Percentiles rank a stretch among this genome's conserved stretches.
These are phyloP conservation scores for Cylindrotheca fusiformis DNA, from an alignment of 108 stramenopile species.

Conservation along the genomic window DNA sequence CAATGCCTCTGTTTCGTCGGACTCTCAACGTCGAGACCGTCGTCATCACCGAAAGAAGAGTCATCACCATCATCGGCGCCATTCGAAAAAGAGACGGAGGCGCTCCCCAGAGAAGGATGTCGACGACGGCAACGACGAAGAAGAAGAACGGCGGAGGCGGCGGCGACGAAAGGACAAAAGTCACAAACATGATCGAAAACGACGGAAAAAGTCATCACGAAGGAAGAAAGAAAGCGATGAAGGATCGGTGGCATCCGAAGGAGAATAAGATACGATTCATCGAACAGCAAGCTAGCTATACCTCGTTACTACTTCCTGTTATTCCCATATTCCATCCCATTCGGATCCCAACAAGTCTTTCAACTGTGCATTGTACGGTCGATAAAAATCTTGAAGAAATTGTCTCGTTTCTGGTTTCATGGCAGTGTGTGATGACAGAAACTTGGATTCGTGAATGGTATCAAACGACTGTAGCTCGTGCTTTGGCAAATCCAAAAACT, in stretches of 20 bases:
- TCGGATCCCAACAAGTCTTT: slow-evolving; percentile 6
- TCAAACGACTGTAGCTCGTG: background rate
- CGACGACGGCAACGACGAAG: background rate
- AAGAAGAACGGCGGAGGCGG: background rate
- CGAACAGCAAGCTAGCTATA: background rate
- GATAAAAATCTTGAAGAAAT: slow-evolving; percentile 5
- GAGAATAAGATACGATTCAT: background rate
- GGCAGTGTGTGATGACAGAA: background rate
- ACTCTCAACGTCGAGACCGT: background rate
- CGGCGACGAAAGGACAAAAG: background rate
- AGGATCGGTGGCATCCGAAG: background rate
- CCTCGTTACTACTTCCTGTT: slow-evolving; percentile 2
- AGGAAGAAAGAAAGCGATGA: background rate
- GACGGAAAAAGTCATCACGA: background rate
- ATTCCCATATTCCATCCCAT: slow-evolving; percentile 14
- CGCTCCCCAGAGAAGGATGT: background rate
- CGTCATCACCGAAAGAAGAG: background rate
- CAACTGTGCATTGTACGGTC: slow-evolving; percentile 18
- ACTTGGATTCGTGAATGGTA: slow-evolving; percentile 4
- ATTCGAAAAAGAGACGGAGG: background rate
- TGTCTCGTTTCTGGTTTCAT: background rate
- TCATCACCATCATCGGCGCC: background rate
- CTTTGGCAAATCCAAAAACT: slow-evolving; percentile 9
- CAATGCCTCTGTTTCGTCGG: background rate
- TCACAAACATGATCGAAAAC: slow-evolving; percentile 1